Conservation (phyloP, 805 yeast species). For the Metschnikowia borealis region DNA sequence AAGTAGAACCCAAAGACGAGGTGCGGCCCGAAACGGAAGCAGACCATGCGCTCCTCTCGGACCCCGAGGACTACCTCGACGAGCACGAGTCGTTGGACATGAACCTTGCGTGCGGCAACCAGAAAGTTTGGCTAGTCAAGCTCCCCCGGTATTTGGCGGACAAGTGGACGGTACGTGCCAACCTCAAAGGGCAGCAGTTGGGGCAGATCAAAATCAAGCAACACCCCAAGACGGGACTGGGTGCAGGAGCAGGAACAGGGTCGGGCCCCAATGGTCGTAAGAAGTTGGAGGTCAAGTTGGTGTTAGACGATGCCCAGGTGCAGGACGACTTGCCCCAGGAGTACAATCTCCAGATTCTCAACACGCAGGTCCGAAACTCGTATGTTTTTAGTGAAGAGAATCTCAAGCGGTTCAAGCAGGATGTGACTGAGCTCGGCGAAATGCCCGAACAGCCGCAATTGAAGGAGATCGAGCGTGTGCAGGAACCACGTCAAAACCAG, state of each 20-base stretch:
- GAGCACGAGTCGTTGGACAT: constrained; percentile 74
- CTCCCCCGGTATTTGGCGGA: constrained; percentile 84
- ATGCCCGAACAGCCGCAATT: constrained; percentile 52
- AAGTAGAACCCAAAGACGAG: constrained; percentile 5
- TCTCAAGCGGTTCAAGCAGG: constrained; percentile 27
- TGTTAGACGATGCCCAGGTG: constrained; percentile 42
- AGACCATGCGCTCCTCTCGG: constrained; percentile 36
- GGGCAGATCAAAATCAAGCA: constrained; percentile 77
- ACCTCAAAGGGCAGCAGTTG: constrained; percentile 66
- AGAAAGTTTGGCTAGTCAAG: constrained; percentile 89
- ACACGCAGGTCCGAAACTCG: constrained; percentile 78
- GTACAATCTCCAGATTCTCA: constrained; percentile 74
- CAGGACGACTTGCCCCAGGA: constrained; percentile 61
- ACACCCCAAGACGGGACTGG: constrained; percentile 18
- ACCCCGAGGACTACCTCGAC: constrained; percentile 44
- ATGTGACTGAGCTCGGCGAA: constrained; percentile 47
- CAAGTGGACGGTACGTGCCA: constrained; percentile 63
- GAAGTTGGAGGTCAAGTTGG: constrained; percentile 50
- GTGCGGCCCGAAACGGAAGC: constrained; percentile 8
- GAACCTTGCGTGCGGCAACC: constrained; percentile 55
- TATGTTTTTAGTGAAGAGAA: constrained; percentile 87
- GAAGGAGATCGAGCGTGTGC: constrained; percentile 26
- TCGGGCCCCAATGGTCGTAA: constrained; percentile 7
- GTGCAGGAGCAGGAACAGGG: no score
- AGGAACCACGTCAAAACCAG: constrained; percentile 14